phyloP scores from a whole-genome alignment of 805 yeast genomes.

The Phaffomyces antillensis region DNA sequence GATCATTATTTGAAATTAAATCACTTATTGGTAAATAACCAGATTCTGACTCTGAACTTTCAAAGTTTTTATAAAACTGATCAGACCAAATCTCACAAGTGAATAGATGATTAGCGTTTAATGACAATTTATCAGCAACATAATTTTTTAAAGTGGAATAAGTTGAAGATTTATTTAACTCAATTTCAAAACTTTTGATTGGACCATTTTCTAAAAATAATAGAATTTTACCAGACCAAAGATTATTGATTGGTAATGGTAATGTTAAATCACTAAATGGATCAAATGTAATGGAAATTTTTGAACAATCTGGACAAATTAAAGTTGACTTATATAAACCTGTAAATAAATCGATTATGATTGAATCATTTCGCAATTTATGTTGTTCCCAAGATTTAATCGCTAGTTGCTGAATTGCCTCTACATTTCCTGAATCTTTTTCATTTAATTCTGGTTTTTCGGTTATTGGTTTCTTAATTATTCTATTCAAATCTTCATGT shows the following conservation, averaged over 20 bases:
- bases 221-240: conserved; percentile 62
- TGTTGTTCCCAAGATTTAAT: conserved; percentile 75
- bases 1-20: conserved; percentile 55
- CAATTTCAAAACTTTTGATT: conserved; percentile 57
- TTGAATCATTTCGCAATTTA: conserved; percentile 73
- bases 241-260: conserved; percentile 72
- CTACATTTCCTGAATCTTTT: conserved; percentile 46
- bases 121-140: conserved; percentile 41
- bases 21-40: conserved; percentile 60
- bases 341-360: conserved; percentile 77
- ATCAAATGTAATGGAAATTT: conserved; percentile 83
- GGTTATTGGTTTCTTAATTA: conserved; percentile 73
- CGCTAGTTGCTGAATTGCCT: conserved; percentile 58
- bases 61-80: conserved; percentile 65
- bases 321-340: conserved; percentile 89
- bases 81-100: conserved; percentile 60
- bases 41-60: conserved; percentile 44
- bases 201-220: conserved; percentile 52
- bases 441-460: conserved; percentile 80
- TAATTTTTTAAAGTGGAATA: conserved; percentile 57
- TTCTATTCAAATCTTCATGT: conserved; percentile 88
- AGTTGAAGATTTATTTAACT: conserved; percentile 57
- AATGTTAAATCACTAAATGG: conserved; percentile 87
- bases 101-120: conserved; percentile 32
- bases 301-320: conserved; percentile 77